These are phyloP conservation scores for Ustilago nuda DNA, from an alignment of 1,284 basidiomycete genomes.

Conservation along the genomic window DNA sequence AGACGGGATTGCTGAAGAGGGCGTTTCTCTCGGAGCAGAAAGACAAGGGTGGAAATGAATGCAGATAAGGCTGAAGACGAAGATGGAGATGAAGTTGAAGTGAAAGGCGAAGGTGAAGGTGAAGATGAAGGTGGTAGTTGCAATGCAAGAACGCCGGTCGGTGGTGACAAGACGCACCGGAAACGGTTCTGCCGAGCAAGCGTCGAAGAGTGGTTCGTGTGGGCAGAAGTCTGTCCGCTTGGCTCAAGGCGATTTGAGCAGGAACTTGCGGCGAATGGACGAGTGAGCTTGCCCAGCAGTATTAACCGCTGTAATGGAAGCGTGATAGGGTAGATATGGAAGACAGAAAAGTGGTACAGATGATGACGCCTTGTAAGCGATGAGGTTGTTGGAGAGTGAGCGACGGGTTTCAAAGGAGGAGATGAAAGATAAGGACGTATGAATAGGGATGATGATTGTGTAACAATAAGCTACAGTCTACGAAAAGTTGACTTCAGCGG, in stretches of 20 bases:
- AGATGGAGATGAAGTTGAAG: conserved; percentile 2
- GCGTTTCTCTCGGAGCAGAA: not conserved
- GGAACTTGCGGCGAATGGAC: not conserved
- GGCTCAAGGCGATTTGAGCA: not conserved
- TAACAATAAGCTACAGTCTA: not conserved
- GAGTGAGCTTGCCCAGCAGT: not conserved
- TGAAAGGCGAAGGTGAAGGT: not conserved
- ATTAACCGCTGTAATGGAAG: not conserved
- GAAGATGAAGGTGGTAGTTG: conserved; percentile 2
- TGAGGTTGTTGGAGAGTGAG: too few species aligned
- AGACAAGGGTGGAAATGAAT: not conserved
- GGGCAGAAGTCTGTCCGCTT: conserved; percentile 1
- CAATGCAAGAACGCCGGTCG: not conserved
- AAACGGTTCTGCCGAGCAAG: not conserved
- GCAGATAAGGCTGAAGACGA: not conserved
- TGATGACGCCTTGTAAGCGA: too few species aligned
- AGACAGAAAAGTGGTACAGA: not conserved
- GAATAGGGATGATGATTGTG: too few species aligned
- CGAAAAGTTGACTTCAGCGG: not conserved
- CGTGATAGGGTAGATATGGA: not conserved
- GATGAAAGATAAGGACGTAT: too few species aligned
- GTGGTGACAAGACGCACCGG: conserved; percentile 3
- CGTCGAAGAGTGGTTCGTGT: not conserved
- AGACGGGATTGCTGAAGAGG: not conserved
- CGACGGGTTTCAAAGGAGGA: too few species aligned